Percentiles rank a stretch among this genome's conserved stretches.
Conservation (phyloP, 106 monocot species). For the Dactylorhiza incarnata region DNA sequence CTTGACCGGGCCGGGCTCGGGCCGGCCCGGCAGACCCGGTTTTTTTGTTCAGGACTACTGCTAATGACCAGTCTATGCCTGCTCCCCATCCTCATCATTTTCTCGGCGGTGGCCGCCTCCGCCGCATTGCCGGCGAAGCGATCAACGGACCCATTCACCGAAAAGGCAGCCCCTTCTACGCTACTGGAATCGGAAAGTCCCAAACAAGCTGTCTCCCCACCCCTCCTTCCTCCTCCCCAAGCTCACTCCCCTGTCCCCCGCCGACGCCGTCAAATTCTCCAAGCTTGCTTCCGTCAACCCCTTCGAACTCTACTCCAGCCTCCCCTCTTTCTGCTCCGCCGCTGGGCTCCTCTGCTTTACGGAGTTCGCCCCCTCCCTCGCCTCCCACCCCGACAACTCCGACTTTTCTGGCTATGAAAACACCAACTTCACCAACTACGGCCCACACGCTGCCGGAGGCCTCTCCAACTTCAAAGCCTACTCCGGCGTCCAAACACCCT, state of each 20-base stretch:
- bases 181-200: conserved; percentile 71
- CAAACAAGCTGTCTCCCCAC: conserved; percentile 26
- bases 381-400: conserved; percentile 7
- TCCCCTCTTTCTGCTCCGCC: conserved; percentile 50
- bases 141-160: conserved; percentile 59
- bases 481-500: conserved; percentile 51
- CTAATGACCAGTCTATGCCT: no score
- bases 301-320: conserved; percentile 15
- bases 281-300: conserved; percentile 19
- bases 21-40: no score
- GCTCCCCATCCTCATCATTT: not conserved
- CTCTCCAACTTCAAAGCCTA: conserved; percentile 56
- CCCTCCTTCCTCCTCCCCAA: conserved; percentile 64
- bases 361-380: not conserved
- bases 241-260: conserved; percentile 63
- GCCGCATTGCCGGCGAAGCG: conserved; percentile 2
- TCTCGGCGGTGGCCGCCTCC: conserved; percentile 8
- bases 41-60: no score
- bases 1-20: no score
- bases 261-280: conserved; percentile 31
- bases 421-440: conserved; percentile 81
- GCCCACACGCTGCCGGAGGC: conserved; percentile 23
- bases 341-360: conserved; percentile 1
- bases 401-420: conserved; percentile 37
- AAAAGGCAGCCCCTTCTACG: conserved; percentile 51